A percentile compares a stretch with the other conserved stretches of the same genome.
Conservation (phyloP, 1,139 yeast genomes). For the Magnusiomyces starmeri region DNA sequence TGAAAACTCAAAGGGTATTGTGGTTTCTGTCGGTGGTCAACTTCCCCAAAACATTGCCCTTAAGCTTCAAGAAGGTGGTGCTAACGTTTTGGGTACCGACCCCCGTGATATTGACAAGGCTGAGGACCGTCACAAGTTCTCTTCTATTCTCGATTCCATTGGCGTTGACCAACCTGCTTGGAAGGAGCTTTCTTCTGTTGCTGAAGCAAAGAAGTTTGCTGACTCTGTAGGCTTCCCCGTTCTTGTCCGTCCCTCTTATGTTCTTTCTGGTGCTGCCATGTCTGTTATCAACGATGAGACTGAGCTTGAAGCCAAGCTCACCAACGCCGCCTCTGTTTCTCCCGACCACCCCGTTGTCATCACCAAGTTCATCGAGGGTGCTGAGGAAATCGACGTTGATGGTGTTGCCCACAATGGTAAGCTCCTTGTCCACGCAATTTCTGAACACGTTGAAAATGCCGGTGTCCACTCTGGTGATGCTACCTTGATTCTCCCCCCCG, state of each 20-base stretch:
- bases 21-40: slow-evolving; percentile 98
- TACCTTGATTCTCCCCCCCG: slow-evolving; percentile 93
- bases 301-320: slow-evolving; percentile 79
- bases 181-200: slow-evolving; percentile 93
- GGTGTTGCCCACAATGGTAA: slow-evolving; percentile 96
- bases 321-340: slow-evolving; percentile 94
- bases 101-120: slow-evolving; percentile 99
- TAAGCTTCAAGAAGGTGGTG: slow-evolving; percentile 88
- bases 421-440: slow-evolving; percentile 93
- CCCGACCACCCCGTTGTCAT: slow-evolving; percentile 97
- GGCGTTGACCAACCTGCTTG: slow-evolving; percentile 99
- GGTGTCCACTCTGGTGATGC: slow-evolving; percentile 99
- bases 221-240: slow-evolving; percentile 91
- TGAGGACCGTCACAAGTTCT: slow-evolving; percentile 95
- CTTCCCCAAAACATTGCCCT: slow-evolving; percentile 95
- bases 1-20: slow-evolving; percentile 87
- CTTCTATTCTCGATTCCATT: slow-evolving; percentile 92
- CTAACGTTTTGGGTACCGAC: slow-evolving; percentile 91
- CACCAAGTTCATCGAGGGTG: slow-evolving; percentile 94
- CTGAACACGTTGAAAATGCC: slow-evolving; percentile 98
- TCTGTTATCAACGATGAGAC: slow-evolving; percentile 87
- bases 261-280: slow-evolving; percentile 98
- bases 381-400: slow-evolving; percentile 98
- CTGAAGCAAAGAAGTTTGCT: slow-evolving; percentile 90
- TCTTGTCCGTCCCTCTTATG: slow-evolving; percentile 95